Conservation (phyloP, 768 basidiomycete species). For the Kwoniella sp. region DNA sequence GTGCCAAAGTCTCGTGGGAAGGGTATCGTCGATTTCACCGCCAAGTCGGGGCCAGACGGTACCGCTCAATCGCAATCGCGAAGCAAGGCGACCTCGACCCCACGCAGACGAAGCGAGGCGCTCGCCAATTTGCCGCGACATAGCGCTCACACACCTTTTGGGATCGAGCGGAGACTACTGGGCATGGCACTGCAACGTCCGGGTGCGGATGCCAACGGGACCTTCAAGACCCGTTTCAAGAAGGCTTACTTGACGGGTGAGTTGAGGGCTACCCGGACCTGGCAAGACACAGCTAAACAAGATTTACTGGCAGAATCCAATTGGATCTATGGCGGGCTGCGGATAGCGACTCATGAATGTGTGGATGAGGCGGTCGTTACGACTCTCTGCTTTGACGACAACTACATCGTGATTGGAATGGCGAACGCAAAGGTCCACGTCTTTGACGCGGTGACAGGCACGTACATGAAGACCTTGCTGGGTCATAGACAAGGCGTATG, state of each 20-base stretch:
- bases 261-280: slow-evolving; percentile 40
- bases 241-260: slow-evolving; percentile 66
- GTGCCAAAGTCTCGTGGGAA: background rate
- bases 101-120: too few relatives aligned
- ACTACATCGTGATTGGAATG: slow-evolving; percentile 83
- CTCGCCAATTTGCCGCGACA: background rate
- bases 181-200: too few relatives aligned
- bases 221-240: slow-evolving; percentile 69
- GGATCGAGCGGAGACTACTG: slow-evolving; percentile 6
- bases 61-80: too few relatives aligned
- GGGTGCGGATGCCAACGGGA: slow-evolving; percentile 13
- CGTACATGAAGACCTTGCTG: slow-evolving; percentile 67
- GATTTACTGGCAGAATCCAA: slow-evolving; percentile 63
- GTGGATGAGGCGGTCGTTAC: slow-evolving; percentile 71
- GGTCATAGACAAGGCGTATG: slow-evolving; percentile 91
- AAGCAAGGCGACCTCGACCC: too few relatives aligned
- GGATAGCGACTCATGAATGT: slow-evolving; percentile 62
- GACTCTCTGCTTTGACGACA: slow-evolving; percentile 72
- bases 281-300: too few relatives aligned
- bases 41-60: too few relatives aligned
- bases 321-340: slow-evolving; percentile 70
- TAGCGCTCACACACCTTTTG: slow-evolving; percentile 12
- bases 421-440: slow-evolving; percentile 79
- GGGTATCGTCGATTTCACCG: too few relatives aligned
- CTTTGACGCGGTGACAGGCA: slow-evolving; percentile 73